phyloP scores from a whole-genome alignment of 495 filamentous ascomycete genomes.

The Stereocaulon alpinum region DNA sequence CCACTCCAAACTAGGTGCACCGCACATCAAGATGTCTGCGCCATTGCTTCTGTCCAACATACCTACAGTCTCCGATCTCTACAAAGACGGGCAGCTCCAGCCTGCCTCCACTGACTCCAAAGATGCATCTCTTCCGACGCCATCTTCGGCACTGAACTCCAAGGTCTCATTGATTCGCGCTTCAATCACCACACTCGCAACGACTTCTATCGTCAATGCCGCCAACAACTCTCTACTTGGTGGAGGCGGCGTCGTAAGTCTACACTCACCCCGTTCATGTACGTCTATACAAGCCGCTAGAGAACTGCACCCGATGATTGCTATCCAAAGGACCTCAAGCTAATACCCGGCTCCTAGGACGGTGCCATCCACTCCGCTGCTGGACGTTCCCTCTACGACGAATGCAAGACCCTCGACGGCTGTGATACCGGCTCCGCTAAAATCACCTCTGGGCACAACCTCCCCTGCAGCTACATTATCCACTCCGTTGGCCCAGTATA shows the following conservation, averaged over 20 bases:
- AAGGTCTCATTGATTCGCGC: constrained; percentile 57
- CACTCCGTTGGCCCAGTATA: constrained; percentile 92
- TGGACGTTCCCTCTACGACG: constrained; percentile 54
- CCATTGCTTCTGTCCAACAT: constrained; percentile 40
- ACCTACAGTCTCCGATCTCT: constrained; percentile 55
- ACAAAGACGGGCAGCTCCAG: constrained; percentile 33
- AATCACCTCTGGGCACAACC: constrained; percentile 65
- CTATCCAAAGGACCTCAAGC: neutral
- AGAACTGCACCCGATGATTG: too few species aligned
- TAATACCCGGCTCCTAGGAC: constrained; percentile 31
- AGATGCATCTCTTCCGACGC: neutral
- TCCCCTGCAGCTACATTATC: constrained; percentile 71
- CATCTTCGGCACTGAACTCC: constrained; percentile 55
- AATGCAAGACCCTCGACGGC: constrained; percentile 57
- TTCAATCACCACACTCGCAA: constrained; percentile 74
- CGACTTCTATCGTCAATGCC: constrained; percentile 88
- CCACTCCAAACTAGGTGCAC: too few species aligned
- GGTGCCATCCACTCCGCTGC: constrained; percentile 81
- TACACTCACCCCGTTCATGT: constrained; percentile 11
- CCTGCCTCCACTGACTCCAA: constrained; percentile 23
- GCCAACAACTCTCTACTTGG: constrained; percentile 71
- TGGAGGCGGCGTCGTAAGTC: constrained; percentile 61
- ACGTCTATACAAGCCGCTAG: too few species aligned
- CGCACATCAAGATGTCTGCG: constrained; percentile 7
- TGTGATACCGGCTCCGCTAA: constrained; percentile 75